Conservation (phyloP, 257 asterid species). For the Penstemon newberryi region DNA sequence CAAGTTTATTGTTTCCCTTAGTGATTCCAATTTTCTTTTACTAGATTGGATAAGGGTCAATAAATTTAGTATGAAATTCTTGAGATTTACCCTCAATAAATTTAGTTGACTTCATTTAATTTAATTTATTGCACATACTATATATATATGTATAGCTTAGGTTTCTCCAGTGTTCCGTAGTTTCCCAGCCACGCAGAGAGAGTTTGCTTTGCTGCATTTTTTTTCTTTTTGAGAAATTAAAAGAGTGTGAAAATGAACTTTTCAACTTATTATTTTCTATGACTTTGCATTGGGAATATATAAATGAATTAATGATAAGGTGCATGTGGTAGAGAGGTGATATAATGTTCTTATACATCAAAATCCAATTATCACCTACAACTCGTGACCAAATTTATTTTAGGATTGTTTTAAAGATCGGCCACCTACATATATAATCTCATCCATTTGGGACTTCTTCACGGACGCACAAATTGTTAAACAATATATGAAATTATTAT, state of each 20-base stretch:
- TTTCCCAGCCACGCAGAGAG: background rate
- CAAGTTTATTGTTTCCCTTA: no score
- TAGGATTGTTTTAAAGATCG: background rate
- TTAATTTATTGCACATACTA: no score
- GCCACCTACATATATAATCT: slow-evolving; percentile 30
- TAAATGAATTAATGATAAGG: slow-evolving; percentile 7
- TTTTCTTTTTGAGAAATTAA: slow-evolving; percentile 13
- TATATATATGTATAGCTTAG: no score
- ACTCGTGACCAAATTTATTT: slow-evolving; percentile 34
- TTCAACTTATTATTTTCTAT: slow-evolving; percentile 11
- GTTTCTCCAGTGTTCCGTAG: no score
- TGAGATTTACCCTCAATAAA: no score
- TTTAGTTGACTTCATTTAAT: no score
- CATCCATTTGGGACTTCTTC: slow-evolving; percentile 16
- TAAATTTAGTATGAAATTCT: no score
- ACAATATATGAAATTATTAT: no score
- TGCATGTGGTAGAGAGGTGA: slow-evolving; percentile 14
- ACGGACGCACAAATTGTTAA: background rate
- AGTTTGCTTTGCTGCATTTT: slow-evolving; percentile 18
- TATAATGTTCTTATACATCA: slow-evolving; percentile 23
- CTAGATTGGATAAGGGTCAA: no score
- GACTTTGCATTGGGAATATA: slow-evolving; percentile 28
- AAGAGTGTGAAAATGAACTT: slow-evolving; percentile 23
- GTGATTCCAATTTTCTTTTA: no score
- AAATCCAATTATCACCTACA: slow-evolving; percentile 27